Percentiles rank a stretch among this genome's conserved stretches.
Evolutionary conservation across 2,329 filamentous ascomycete species (phyloP).

Genomic region (Chrysosphaeria jannelii): DNA sequence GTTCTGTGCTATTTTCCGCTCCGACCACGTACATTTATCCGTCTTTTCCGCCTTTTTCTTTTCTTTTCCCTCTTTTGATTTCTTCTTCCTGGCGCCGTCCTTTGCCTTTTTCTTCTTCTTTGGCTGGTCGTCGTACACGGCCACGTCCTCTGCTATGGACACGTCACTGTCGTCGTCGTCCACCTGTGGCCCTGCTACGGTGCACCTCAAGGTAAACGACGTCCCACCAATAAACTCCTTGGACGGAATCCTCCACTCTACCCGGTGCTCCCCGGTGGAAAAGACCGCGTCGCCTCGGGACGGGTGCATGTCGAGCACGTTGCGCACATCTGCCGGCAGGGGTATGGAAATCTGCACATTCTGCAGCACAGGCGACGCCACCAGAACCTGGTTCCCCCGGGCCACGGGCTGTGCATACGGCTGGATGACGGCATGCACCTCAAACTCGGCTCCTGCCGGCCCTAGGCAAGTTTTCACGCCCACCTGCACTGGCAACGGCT

Average conservation of each 20-base stretch:
- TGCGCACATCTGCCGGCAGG: slow-evolving; percentile 49
- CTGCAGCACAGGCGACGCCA: slow-evolving; percentile 37
- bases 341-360: slow-evolving; percentile 54
- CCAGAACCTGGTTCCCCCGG: no score
- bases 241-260: slow-evolving; percentile 60
- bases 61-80: slow-evolving; percentile 9
- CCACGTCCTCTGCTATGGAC: slow-evolving; percentile 9
- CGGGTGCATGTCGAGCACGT: slow-evolving; percentile 53
- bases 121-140: slow-evolving; percentile 5
- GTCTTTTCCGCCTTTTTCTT: slow-evolving; percentile 3
- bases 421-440: slow-evolving; percentile 44
- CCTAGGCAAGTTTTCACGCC: slow-evolving; percentile 64
- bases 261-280: slow-evolving; percentile 33
- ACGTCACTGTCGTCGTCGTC: slow-evolving; percentile 13
- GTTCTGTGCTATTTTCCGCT: slow-evolving; percentile 29
- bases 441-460: slow-evolving; percentile 50
- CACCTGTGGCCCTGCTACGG: slow-evolving; percentile 27
- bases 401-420: slow-evolving; percentile 20
- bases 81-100: slow-evolving; percentile 6
- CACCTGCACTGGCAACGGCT: slow-evolving; percentile 48
- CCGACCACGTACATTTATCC: slow-evolving; percentile 5
- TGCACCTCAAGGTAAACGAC: slow-evolving; percentile 48
- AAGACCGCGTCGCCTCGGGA: slow-evolving; percentile 63
- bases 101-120: neutral
- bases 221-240: slow-evolving; percentile 44